Evolutionary conservation across 306 rosid genomes (phyloP), one percentile per base, ranked within the genome.

Genomic region (Quillaja saponaria): DNA sequence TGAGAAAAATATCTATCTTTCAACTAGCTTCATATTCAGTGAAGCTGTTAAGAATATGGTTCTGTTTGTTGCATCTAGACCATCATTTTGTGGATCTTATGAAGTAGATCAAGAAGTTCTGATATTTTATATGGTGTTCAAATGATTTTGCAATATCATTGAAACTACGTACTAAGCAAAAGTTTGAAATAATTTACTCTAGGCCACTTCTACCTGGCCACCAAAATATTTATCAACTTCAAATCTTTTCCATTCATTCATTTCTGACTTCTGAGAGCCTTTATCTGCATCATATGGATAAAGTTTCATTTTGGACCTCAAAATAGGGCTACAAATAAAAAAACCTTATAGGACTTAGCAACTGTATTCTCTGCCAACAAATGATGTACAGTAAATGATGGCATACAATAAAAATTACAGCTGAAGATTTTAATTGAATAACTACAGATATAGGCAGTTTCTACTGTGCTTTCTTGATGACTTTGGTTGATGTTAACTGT

Each of bases 401-500:
- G 40, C 20, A 9, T 53, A 13, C 19, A 41, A 18, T 37, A 20
- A 47, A 9, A 10, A 9, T 15, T 46, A 20, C 33, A 1, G 9
- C 21, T n/a, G 21, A 35, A 54, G 11, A 14, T 61, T 49, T 39
- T 37, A 69, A 46, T 39, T 47, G 50, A 35, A 60, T 50, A 66
- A 34, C 61, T 25, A 45, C 49, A 20, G 52, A 37, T 48, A 40
- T 14, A 38, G 55, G 31, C 37, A 49, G 51, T 56, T 39, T 6
- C 37, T 34, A 19, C 40, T 25, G 7, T 58, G 12, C 25, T 52
- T 50, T 39, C 52, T 47, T 40, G 40, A 34, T 46, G 58, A 61
- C 63, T 48, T 60, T 63, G 45, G 42, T 69, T 61, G 28, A 40
- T 63, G 21, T 52, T 56, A 9, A 67, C 62, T 40, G 54, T 71